Percentiles rank a stretch among this genome's conserved stretches.
Evolutionary conservation across 768 basidiomycete species (phyloP).

Genomic region (Leccinum pellstonianum): DNA sequence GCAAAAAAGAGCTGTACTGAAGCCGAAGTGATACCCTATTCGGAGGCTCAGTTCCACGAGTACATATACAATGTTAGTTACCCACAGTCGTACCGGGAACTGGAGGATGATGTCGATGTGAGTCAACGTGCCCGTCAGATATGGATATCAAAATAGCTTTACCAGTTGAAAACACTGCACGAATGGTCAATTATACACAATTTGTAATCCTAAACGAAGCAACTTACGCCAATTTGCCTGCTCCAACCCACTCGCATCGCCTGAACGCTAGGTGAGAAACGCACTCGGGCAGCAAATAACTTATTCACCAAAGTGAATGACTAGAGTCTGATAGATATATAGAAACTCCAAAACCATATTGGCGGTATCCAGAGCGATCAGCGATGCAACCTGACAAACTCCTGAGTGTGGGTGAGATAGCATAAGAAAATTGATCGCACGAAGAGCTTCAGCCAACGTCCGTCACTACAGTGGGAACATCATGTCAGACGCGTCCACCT

Average conservation of each 20-base stretch:
- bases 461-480: slow-evolving; percentile 15
- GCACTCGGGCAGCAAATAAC: neutral
- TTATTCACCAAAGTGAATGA: slow-evolving; percentile 26
- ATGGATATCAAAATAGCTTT: neutral
- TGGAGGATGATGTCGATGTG: slow-evolving; percentile 1
- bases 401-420: neutral
- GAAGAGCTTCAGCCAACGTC: slow-evolving; percentile 24
- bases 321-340: slow-evolving; percentile 27
- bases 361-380: slow-evolving; percentile 25
- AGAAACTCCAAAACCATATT: slow-evolving; percentile 26
- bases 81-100: slow-evolving; percentile 27
- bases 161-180: slow-evolving; percentile 31
- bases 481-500: neutral
- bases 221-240: slow-evolving; percentile 25
- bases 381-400: slow-evolving; percentile 15
- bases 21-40: slow-evolving; percentile 27
- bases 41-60: neutral
- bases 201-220: neutral
- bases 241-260: slow-evolving; percentile 15
- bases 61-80: neutral
- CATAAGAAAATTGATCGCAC: slow-evolving; percentile 8
- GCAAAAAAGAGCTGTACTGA: slow-evolving; percentile 31
- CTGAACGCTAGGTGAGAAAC: slow-evolving; percentile 3
- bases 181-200: neutral
- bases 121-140: slow-evolving; percentile 1